These are phyloP conservation scores for Trichoderma koningii DNA, from an alignment of 2,329 filamentous ascomycete genomes.

Conservation along the genomic window DNA sequence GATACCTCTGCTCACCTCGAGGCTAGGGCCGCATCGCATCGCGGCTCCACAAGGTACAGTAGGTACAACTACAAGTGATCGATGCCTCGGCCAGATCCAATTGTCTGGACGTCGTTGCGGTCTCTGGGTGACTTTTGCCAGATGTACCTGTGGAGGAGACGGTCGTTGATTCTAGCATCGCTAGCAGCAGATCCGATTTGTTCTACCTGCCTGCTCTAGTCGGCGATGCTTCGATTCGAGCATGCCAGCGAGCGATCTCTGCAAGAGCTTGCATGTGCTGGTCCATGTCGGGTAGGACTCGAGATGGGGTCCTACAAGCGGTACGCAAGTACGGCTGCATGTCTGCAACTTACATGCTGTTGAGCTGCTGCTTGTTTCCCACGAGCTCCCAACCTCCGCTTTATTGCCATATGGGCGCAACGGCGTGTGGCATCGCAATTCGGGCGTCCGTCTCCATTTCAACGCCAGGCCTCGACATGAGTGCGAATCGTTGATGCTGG, in stretches of 20 bases:
- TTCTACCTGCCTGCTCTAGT: background rate
- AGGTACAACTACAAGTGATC: background rate
- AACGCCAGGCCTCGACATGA: no score
- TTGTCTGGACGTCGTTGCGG: conserved; percentile 3
- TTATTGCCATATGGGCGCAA: background rate
- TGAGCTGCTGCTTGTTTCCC: background rate
- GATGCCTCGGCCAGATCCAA: conserved; percentile 20
- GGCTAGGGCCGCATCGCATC: conserved; percentile 25
- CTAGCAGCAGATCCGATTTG: conserved; percentile 23
- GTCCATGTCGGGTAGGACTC: background rate
- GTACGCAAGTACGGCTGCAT: no score
- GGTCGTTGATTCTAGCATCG: conserved; percentile 13
- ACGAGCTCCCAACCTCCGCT: conserved; percentile 2
- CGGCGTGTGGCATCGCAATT: no score
- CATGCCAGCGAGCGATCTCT: no score
- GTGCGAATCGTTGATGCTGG: no score
- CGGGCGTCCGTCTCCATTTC: no score
- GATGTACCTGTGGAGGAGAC: conserved; percentile 25
- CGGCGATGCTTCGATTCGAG: no score
- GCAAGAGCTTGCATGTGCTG: background rate
- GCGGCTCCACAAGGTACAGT: conserved; percentile 21
- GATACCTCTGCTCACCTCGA: conserved; percentile 17
- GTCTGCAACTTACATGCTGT: background rate
- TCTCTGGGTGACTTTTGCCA: conserved; percentile 18
- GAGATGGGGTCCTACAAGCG: background rate